Base-by-base conservation (phyloP, 192 early-diverging fungal species). In the Umbelopsis sp. region DNA sequence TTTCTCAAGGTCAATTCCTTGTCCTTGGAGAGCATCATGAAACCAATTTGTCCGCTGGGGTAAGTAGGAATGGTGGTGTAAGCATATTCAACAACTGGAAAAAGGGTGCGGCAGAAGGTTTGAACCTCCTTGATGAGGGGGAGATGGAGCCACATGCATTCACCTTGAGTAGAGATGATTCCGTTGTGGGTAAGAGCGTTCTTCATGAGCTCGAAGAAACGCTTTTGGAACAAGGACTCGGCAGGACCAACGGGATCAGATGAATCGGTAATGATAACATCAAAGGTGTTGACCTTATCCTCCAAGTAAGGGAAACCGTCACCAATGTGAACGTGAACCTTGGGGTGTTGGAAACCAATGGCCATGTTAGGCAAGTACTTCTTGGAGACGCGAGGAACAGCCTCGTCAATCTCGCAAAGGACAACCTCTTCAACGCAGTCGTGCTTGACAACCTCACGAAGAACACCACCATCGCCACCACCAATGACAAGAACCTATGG, bases 121-220 rank as follows among this genome's bases (percentile, higher is more conserved):
- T 95, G 84, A 23, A 99, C 95, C 67, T 91, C 83, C 83, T 91
- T 91, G 91, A 99, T 98, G 44, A 99, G 88, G 27, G 85, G 79
- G 68, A 97, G 79, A 72, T 99, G 96, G 64, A 99, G 92, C 97
- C 98, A 99, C 87, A 94, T 92, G 90, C 98, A 98, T 87, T 99
- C 98, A 93, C 93, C 97, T 88, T 99, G 98, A 35, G 95, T 95
- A 80, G 91, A 93, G 77, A 99, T 89, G 67, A 98, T 91, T 77
- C 98, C 98, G 45, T 91, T 93, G 12, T 85, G 85, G 49, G 90
- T 89, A 80, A 99, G 85, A 22, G 96, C 92, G 58, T 90, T 88
- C 81, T 91, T 87, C 93, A 99, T 94, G 68, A 99, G 86, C 77
- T 95, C 88, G 82, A 93, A 99, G 84, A 95, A 99, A 61, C 88